A percentile compares a stretch with the other conserved stretches of the same genome.
phyloP scores from a whole-genome alignment of 2,329 filamentous ascomycete species.

The Beauveria sp. region DNA sequence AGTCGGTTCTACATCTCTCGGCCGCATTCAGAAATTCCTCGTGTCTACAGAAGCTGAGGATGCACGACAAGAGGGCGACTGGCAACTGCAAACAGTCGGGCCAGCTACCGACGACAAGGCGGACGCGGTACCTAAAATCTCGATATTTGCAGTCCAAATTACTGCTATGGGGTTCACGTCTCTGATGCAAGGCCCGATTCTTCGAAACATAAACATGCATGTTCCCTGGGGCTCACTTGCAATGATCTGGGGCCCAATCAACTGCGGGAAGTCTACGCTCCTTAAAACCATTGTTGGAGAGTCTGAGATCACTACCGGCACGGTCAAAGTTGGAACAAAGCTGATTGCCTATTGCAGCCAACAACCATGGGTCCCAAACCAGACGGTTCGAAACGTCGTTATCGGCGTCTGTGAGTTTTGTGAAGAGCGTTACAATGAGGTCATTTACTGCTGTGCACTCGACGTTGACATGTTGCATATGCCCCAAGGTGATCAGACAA shows the following conservation, averaged over 20 bases:
- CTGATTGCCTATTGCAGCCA: not conserved
- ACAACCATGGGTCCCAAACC: not conserved
- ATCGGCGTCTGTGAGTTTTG: not conserved
- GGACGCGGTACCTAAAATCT: not conserved
- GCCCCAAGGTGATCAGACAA: not conserved
- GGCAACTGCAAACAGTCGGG: not conserved
- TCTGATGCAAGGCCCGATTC: not conserved
- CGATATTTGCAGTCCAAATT: not conserved
- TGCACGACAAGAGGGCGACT: not conserved
- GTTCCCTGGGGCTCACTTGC: not conserved
- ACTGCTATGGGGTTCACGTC: not conserved
- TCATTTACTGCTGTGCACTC: not conserved
- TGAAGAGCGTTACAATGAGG: not conserved
- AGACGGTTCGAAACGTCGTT: not conserved
- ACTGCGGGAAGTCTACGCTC: not conserved
- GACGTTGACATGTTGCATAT: not conserved
- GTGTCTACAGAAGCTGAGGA: not conserved
- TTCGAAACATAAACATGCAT: not conserved
- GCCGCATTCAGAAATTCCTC: not conserved
- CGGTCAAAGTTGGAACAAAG: not conserved
- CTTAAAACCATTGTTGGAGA: not conserved
- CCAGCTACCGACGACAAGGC: not conserved
- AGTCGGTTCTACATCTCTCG: not conserved
- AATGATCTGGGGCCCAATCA: constrained; percentile 2
- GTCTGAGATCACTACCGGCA: not conserved